Conservation (phyloP, 495 filamentous ascomycete species). For the Tuber magnatum region DNA sequence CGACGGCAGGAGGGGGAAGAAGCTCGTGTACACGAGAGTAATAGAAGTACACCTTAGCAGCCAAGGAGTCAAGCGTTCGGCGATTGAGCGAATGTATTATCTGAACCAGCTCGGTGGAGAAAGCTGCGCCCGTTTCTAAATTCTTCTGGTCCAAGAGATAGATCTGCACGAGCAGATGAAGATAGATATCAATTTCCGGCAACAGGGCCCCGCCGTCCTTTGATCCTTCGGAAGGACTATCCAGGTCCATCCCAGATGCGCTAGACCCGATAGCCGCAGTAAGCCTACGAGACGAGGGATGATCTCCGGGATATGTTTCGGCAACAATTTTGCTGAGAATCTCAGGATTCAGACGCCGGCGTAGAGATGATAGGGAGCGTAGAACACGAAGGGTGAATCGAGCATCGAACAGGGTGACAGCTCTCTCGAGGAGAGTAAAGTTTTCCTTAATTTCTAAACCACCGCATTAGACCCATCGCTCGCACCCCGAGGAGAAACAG, state of each 20-base stretch:
- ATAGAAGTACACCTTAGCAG: constrained; percentile 96
- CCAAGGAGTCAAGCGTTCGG: constrained; percentile 84
- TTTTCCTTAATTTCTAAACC: constrained; percentile 82
- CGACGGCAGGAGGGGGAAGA: constrained; percentile 76
- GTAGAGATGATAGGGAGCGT: constrained; percentile 88
- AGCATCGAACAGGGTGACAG: constrained; percentile 86
- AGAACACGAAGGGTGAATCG: constrained; percentile 90
- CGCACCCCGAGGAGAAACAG: constrained; percentile 4
- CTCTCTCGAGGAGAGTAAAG: constrained; percentile 82
- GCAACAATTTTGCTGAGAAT: constrained; percentile 72
- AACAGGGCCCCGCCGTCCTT: constrained; percentile 59
- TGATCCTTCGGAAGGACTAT: constrained; percentile 51
- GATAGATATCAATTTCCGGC: constrained; percentile 85
- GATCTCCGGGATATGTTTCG: constrained; percentile 66
- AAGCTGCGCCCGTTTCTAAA: constrained; percentile 68
- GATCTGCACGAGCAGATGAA: constrained; percentile 83
- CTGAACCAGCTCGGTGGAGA: constrained; percentile 73
- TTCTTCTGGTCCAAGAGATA: constrained; percentile 77
- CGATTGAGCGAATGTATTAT: constrained; percentile 83
- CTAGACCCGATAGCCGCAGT: constrained; percentile 60
- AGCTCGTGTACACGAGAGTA: constrained; percentile 89
- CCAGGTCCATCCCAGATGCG: constrained; percentile 69
- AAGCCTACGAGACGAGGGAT: constrained; percentile 59
- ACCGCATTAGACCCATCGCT: constrained; percentile 22
- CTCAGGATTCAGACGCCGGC: constrained; percentile 77